Conservation (phyloP, 768 basidiomycete genomes). For the Coprinellus micaceus region DNA sequence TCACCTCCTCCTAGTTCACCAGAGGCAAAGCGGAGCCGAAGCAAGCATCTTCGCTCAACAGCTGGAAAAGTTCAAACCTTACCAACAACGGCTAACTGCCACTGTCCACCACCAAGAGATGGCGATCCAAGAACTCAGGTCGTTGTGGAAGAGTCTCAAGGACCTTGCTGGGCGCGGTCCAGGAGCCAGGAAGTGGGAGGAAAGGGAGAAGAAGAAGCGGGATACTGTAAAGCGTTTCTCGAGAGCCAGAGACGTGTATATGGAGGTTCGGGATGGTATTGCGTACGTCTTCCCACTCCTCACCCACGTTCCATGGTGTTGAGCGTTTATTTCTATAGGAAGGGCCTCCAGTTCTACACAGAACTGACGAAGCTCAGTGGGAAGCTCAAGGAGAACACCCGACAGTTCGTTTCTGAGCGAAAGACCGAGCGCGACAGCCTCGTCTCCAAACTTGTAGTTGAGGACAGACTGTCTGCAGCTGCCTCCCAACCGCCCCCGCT, state of each 20-base stretch:
- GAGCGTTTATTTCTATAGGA: conserved; percentile 41
- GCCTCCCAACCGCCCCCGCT: conserved; percentile 46
- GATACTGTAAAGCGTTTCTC: conserved; percentile 70
- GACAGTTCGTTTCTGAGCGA: conserved; percentile 59
- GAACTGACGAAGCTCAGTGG: conserved; percentile 66
- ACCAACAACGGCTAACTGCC: conserved; percentile 75
- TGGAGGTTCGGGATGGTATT: conserved; percentile 82
- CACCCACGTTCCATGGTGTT: background rate
- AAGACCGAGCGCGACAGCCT: conserved; percentile 68
- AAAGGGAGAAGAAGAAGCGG: conserved; percentile 74
- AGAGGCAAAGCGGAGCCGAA: conserved; percentile 79
- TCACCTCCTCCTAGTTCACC: conserved; percentile 85
- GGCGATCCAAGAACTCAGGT: conserved; percentile 68
- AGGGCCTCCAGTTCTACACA: conserved; percentile 85
- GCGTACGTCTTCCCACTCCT: conserved; percentile 49
- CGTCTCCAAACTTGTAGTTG: conserved; percentile 65
- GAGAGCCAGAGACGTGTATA: conserved; percentile 77
- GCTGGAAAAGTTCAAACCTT: conserved; percentile 93
- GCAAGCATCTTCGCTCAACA: conserved; percentile 88
- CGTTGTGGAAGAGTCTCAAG: conserved; percentile 70
- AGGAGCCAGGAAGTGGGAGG: conserved; percentile 77
- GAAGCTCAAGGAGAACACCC: conserved; percentile 55
- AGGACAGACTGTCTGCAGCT: conserved; percentile 54
- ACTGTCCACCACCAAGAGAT: conserved; percentile 76
- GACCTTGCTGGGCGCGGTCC: conserved; percentile 73